Percentiles rank a stretch among this genome's conserved stretches.
phyloP scores from a whole-genome alignment of 2,329 filamentous ascomycete genomes.

The Alternaria triticimaculans region DNA sequence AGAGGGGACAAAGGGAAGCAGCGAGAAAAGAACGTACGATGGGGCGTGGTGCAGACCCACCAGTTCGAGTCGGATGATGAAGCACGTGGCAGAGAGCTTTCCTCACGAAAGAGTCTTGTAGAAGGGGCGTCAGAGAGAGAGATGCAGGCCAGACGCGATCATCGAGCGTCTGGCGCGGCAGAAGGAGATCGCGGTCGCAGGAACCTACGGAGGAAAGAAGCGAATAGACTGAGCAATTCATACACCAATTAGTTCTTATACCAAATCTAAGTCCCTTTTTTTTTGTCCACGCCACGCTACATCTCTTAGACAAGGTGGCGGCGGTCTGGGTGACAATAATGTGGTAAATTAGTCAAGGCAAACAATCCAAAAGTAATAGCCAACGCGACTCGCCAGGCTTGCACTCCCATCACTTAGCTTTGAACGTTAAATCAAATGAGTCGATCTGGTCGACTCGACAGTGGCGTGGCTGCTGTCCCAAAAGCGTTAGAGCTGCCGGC shows the following conservation, averaged over 20 bases:
- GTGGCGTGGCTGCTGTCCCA: background rate
- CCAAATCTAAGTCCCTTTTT: background rate
- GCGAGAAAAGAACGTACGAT: conserved; percentile 5
- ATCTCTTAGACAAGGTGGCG: background rate
- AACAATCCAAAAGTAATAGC: background rate
- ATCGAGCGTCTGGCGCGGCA: background rate
- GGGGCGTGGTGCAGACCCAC: conserved; percentile 5
- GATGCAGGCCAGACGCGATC: background rate
- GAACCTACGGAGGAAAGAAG: background rate
- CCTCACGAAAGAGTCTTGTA: background rate
- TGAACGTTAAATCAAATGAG: background rate
- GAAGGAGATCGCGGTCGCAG: background rate
- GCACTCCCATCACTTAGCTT: background rate
- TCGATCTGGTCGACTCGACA: background rate
- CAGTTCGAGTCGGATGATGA: background rate
- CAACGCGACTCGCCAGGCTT: background rate
- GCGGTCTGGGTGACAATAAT: background rate
- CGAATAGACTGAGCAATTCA: background rate
- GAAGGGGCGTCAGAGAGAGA: background rate
- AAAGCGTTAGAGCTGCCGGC: background rate
- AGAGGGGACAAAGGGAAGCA: background rate
- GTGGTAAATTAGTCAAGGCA: background rate
- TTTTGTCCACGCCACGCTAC: background rate
- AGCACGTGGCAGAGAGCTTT: background rate
- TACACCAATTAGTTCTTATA: background rate